Evolutionary conservation across 306 rosid species (phyloP).

Genomic region (Dryas alaskensis): DNA sequence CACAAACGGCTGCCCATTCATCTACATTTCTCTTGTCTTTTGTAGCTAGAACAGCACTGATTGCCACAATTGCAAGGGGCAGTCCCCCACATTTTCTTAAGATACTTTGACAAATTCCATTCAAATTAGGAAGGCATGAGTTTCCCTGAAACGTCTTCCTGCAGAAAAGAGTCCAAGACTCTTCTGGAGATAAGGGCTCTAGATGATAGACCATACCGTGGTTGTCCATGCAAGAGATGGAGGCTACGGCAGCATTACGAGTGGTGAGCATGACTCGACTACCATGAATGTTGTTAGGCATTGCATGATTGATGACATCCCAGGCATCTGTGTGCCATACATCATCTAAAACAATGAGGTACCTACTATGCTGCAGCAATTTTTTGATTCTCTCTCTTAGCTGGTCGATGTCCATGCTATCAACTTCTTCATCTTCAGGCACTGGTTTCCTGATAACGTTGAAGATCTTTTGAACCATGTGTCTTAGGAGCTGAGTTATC

Average conservation of each 20-base stretch:
- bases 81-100: conserved; percentile 56
- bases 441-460: conserved; percentile 26
- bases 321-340: conserved; percentile 45
- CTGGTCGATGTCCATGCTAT: conserved; percentile 32
- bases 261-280: conserved; percentile 61
- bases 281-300: conserved; percentile 43
- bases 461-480: conserved; percentile 36
- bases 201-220: conserved; percentile 32
- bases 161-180: conserved; percentile 46
- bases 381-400: conserved; percentile 37
- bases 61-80: conserved; percentile 67
- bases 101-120: conserved; percentile 26
- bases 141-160: conserved; percentile 43
- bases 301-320: conserved; percentile 49
- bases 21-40: conserved; percentile 43
- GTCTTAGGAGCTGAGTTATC: conserved; percentile 41
- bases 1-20: conserved; percentile 43
- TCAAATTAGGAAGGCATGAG: conserved; percentile 43
- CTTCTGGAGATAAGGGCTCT: conserved; percentile 37
- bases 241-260: conserved; percentile 39
- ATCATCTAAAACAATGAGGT: conserved; percentile 58
- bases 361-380: conserved; percentile 38
- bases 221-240: conserved; percentile 26
- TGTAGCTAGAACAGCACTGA: conserved; percentile 47
- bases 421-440: conserved; percentile 41